phyloP scores from a whole-genome alignment of 108 stramenopile genomes.

The Cyclotella atomus region DNA sequence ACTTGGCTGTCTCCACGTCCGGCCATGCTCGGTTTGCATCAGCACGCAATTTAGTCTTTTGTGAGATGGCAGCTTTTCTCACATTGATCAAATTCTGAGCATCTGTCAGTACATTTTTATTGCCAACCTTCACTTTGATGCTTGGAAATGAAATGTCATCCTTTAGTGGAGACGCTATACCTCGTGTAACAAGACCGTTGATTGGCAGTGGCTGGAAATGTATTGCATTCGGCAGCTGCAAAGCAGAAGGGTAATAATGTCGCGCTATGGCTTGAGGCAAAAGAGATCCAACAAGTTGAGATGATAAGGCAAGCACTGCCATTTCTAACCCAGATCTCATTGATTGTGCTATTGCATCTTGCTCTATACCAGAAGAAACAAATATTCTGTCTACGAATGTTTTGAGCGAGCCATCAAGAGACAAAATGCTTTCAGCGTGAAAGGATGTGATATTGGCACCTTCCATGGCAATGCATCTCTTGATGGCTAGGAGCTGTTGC shows the following conservation, averaged over 20 bases:
- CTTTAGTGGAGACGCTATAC: slow-evolving; percentile 5
- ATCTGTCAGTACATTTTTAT: slow-evolving; percentile 52
- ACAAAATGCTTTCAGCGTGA: slow-evolving; percentile 42
- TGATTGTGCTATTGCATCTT: slow-evolving; percentile 38
- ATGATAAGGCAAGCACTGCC: slow-evolving; percentile 75
- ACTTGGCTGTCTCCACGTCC: slow-evolving; percentile 34
- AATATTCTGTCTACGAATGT: slow-evolving; percentile 46
- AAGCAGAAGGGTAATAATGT: slow-evolving; percentile 15
- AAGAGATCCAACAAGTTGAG: slow-evolving; percentile 56
- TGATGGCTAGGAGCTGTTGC: slow-evolving; percentile 54
- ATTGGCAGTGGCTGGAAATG: slow-evolving; percentile 44
- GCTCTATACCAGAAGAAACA: slow-evolving; percentile 33
- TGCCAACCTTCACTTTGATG: slow-evolving; percentile 84
- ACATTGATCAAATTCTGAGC: slow-evolving; percentile 35
- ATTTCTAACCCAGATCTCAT: slow-evolving; percentile 84
- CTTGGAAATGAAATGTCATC: slow-evolving; percentile 50
- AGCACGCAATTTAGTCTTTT: slow-evolving; percentile 47
- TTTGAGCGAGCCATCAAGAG: slow-evolving; percentile 59
- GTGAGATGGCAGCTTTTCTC: slow-evolving; percentile 5
- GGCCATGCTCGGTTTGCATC: slow-evolving; percentile 86
- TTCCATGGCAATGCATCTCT: slow-evolving; percentile 28
- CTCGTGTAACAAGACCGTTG: slow-evolving; percentile 76
- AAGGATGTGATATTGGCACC: slow-evolving; percentile 28
- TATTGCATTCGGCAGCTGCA: slow-evolving; percentile 1
- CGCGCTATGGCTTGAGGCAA: slow-evolving; percentile 61